These are phyloP conservation scores for Tripterygium wilfordii DNA, from an alignment of 177 flowering plant species.

Conservation along the genomic window DNA sequence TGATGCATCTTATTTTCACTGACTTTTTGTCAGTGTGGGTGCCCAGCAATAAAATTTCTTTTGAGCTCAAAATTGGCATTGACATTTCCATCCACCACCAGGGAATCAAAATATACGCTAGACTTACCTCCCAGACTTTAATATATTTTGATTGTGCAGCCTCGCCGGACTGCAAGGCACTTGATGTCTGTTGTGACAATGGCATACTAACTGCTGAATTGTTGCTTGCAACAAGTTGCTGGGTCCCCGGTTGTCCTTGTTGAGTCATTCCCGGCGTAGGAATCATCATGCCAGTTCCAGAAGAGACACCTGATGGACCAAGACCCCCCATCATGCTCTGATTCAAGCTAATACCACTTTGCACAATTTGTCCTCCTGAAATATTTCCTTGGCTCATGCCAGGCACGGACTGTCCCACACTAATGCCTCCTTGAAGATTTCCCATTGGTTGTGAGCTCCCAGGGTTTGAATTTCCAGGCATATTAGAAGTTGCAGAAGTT, in stretches of 20 bases:
- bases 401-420: conserved; percentile 58
- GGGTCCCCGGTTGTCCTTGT: conserved; percentile 59
- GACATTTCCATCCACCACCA: no score
- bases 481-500: conserved; percentile 50
- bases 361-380: conserved; percentile 65
- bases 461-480: conserved; percentile 55
- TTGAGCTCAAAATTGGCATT: no score
- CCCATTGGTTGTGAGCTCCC: conserved; percentile 61
- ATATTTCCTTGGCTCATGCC: conserved; percentile 64
- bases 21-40: no score
- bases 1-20: no score
- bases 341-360: conserved; percentile 60
- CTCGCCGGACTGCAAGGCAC: conserved; percentile 47
- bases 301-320: conserved; percentile 42
- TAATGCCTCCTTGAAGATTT: conserved; percentile 56
- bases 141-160: conserved; percentile 82
- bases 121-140: conserved; percentile 95
- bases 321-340: conserved; percentile 57
- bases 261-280: conserved; percentile 89
- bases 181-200: conserved; percentile 55
- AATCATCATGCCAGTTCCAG: conserved; percentile 78
- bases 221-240: conserved; percentile 42
- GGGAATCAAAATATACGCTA: no score
- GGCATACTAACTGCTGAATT: conserved; percentile 56
- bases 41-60: no score